phyloP scores from a whole-genome alignment of 2,329 filamentous ascomycete species.

The Colletotrichum acutatum region DNA sequence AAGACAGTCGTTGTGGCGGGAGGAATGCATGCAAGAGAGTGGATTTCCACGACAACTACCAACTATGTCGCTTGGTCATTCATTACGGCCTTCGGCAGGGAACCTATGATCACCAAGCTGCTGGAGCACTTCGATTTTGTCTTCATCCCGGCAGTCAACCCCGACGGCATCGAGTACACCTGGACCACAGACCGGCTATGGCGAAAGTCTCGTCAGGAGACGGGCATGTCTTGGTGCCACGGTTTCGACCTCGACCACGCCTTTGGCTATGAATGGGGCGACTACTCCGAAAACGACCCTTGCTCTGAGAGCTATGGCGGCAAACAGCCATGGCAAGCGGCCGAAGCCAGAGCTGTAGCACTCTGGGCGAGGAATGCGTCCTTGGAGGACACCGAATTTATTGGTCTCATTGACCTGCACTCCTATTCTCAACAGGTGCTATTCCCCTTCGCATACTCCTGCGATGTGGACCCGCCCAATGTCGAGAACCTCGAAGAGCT shows the following conservation, averaged over 20 bases:
- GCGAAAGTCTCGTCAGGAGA: slow-evolving; percentile 93
- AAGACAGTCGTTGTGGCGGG: slow-evolving; percentile 86
- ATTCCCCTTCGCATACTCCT: slow-evolving; percentile 92
- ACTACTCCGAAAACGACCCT: slow-evolving; percentile 72
- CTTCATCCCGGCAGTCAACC: slow-evolving; percentile 89
- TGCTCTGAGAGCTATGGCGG: slow-evolving; percentile 94
- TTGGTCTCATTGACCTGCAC: slow-evolving; percentile 91
- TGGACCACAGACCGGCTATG: slow-evolving; percentile 93
- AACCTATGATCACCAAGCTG: slow-evolving; percentile 77
- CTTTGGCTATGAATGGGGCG: slow-evolving; percentile 82
- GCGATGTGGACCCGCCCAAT: slow-evolving; percentile 80
- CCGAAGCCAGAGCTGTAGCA: slow-evolving; percentile 80
- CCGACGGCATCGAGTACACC: slow-evolving; percentile 93
- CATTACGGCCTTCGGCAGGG: slow-evolving; percentile 83
- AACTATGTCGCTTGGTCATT: slow-evolving; percentile 92
- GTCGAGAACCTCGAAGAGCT: slow-evolving; percentile 93
- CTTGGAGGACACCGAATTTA: slow-evolving; percentile 76
- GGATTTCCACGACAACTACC: slow-evolving; percentile 93
- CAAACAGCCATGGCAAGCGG: slow-evolving; percentile 82
- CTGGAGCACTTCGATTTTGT: slow-evolving; percentile 88
- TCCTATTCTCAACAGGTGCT: slow-evolving; percentile 96
- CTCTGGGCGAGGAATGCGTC: slow-evolving; percentile 88
- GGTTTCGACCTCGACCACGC: slow-evolving; percentile 91
- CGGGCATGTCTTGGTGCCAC: slow-evolving; percentile 82
- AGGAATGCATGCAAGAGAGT: slow-evolving; percentile 93